Evolutionary conservation across 805 yeast genomes (phyloP), one percentile per base, ranked within the genome.

Genomic region (Metschnikowia matae): DNA sequence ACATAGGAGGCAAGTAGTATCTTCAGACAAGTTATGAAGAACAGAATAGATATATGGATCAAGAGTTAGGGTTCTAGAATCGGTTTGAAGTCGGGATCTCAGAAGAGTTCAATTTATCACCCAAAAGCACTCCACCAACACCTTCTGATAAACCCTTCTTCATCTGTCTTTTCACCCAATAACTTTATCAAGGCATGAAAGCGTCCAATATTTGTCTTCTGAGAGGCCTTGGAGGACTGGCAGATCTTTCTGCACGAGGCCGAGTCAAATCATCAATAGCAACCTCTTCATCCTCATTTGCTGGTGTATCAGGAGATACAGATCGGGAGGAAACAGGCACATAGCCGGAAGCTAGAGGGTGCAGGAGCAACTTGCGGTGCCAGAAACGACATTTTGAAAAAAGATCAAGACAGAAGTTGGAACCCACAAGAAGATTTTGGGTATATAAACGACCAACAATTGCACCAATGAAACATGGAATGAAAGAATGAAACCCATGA

Each of bases 171-270:
- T 23, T 23, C 2, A 18, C 20, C 20, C 20, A 23, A 23, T 23
- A 2, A 23, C 10, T 23, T 23, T 7, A 71, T 40, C 21, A 40
- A 3, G 45, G 37, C 26, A 41, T 6, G 56, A 83, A 82, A 0
- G 84, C 79, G 62, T 82, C 84, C 21, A 83, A 63, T 48, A 84
- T 74, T 57, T 82, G 87, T 20, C 79, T 72, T 2, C 85, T 82
- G 34, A 84, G 65, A 0, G 87, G 80, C 46, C 88, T 65, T 11
- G 75, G 80, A 0, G 87, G 87, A 15, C 83, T 82, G 50, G 80
- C 86, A 6, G 79, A 78, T 44, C 79, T 61, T 10, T 48, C 49
- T 13, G 45, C 52, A 4, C 50, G 46, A 17, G 54, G 35, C 15
- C 33, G 53, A 10, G 54, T 48, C 29, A 58, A 51, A 18, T 58